These are phyloP conservation scores for Eleusine indica DNA, from an alignment of 176 grass and related monocot species.

Conservation along the genomic window DNA sequence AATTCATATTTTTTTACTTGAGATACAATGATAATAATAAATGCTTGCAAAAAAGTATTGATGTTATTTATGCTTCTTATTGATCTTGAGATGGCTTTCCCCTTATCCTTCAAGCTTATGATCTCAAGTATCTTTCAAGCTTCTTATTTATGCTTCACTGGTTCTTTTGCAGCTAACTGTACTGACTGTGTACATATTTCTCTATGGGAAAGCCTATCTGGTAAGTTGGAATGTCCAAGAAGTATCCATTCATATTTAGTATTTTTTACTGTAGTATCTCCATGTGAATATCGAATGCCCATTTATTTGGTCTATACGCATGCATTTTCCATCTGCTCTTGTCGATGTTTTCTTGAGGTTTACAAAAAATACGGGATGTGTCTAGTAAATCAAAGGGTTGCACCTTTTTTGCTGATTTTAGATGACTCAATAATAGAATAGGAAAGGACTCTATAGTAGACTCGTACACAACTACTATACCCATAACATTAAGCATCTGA, in stretches of 20 bases:
- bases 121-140: conserved; percentile 1
- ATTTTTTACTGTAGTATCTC: neutral
- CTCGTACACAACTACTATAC: no score
- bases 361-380: neutral
- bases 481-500: no score
- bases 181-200: conserved; percentile 89
- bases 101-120: neutral
- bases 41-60: neutral
- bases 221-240: conserved; percentile 48
- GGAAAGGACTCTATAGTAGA: no score
- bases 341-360: neutral
- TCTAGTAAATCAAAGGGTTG: neutral
- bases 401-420: neutral
- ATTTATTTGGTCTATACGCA: conserved; percentile 5
- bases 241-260: conserved; percentile 12
- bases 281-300: neutral
- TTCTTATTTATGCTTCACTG: neutral
- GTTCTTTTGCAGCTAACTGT: conserved; percentile 82
- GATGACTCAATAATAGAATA: neutral
- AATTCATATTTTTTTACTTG: conserved; percentile 13
- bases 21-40: neutral
- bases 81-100: conserved; percentile 9
- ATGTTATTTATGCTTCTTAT: neutral
- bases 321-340: conserved; percentile 25
- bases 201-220: conserved; percentile 92